Evolutionary conservation across 2,329 filamentous ascomycete genomes (phyloP).

Genomic region (Pleomassaria siparia): DNA sequence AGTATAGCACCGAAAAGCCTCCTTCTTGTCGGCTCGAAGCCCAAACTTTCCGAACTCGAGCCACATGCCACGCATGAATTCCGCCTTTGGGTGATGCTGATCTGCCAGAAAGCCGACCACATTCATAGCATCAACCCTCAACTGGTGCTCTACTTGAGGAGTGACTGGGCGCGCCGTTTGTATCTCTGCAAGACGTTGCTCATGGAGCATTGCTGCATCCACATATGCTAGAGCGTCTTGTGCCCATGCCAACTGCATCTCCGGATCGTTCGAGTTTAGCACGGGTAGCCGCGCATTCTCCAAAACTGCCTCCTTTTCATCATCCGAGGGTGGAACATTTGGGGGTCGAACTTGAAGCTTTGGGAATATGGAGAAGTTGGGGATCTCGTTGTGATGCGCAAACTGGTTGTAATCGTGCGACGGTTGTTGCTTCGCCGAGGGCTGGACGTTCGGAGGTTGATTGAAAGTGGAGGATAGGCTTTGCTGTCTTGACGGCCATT

Average conservation of each 20-base stretch:
- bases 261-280: constrained; percentile 88
- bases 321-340: constrained; percentile 90
- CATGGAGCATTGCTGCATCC: constrained; percentile 78
- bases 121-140: constrained; percentile 85
- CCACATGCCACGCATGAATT: constrained; percentile 96
- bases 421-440: constrained; percentile 24
- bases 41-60: constrained; percentile 97
- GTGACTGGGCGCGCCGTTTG: constrained; percentile 70
- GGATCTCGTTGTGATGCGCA: constrained; percentile 54
- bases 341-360: constrained; percentile 75
- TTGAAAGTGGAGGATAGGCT: constrained; percentile 43
- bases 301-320: constrained; percentile 87
- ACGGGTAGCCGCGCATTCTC: constrained; percentile 83
- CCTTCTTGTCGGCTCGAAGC: constrained; percentile 85
- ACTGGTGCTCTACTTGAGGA: constrained; percentile 83
- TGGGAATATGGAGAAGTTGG: constrained; percentile 90
- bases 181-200: constrained; percentile 64
- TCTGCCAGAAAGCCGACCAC: constrained; percentile 88
- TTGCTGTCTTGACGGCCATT: constrained; percentile 35
- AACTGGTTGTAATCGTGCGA: constrained; percentile 45
- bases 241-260: constrained; percentile 96
- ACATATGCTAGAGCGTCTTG: constrained; percentile 89
- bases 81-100: constrained; percentile 88
- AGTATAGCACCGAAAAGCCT: constrained; percentile 85
- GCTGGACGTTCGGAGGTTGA: constrained; percentile 39